These are phyloP conservation scores for Ustilago hordei DNA, from an alignment of 1,284 basidiomycete species.

Conservation along the genomic window DNA sequence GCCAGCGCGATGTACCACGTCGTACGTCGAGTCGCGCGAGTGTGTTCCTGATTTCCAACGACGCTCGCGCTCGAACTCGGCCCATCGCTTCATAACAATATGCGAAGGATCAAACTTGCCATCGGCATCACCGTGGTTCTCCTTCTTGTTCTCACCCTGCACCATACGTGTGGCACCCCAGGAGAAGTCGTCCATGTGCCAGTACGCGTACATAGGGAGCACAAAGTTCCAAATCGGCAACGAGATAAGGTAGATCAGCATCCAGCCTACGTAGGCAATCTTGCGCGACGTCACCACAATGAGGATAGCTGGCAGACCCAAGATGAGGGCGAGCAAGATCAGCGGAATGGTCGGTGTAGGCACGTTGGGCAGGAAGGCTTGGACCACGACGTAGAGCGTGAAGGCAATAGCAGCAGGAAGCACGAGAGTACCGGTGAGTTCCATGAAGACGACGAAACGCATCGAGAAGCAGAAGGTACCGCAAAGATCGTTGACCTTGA, in stretches of 20 bases:
- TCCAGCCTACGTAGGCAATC: conserved; percentile 71
- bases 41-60: conserved; percentile 88
- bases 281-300: conserved; percentile 71
- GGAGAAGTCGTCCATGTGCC: conserved; percentile 71
- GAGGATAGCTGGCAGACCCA: conserved; percentile 71
- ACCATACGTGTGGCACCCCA: conserved; percentile 71
- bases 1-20: conserved; percentile 68
- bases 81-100: conserved; percentile 99
- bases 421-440: conserved; percentile 71
- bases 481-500: conserved; percentile 71
- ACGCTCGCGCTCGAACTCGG: conserved; percentile 95
- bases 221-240: conserved; percentile 72
- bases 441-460: conserved; percentile 71
- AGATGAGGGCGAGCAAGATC: conserved; percentile 70
- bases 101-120: conserved; percentile 95
- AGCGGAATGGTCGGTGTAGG: conserved; percentile 62
- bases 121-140: conserved; percentile 69
- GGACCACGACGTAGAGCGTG: conserved; percentile 69
- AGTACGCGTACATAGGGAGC: conserved; percentile 69
- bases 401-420: conserved; percentile 72
- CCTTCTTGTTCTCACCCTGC: conserved; percentile 67
- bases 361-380: conserved; percentile 61
- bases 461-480: conserved; percentile 73
- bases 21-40: conserved; percentile 82
- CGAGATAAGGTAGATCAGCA: conserved; percentile 71